Evolutionary conservation across 805 yeast genomes (phyloP).

Genomic region (Dipodascus geniculatus): DNA sequence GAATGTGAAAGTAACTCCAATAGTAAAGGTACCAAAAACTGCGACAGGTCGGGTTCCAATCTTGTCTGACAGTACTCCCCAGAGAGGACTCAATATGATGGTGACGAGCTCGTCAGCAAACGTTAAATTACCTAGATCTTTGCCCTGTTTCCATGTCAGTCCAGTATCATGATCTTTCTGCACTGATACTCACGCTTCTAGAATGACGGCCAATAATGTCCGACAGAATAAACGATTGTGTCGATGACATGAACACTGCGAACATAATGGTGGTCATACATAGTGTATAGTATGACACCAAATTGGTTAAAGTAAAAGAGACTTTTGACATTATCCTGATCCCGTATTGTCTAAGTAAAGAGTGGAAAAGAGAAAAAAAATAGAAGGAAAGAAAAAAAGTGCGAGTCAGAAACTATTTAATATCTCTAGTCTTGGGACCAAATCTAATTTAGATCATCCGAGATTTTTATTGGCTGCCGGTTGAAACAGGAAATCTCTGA

Average conservation of each 20-base stretch:
- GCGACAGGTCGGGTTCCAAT: slow-evolving; percentile 48
- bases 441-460: neutral
- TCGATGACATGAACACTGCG: slow-evolving; percentile 32
- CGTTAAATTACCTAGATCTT: slow-evolving; percentile 37
- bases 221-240: slow-evolving; percentile 34
- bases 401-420: neutral
- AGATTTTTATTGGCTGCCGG: neutral
- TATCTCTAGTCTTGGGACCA: neutral
- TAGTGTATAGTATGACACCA: slow-evolving; percentile 22
- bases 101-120: slow-evolving; percentile 50
- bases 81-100: slow-evolving; percentile 42
- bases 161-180: neutral
- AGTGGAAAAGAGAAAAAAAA: neutral
- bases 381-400: neutral
- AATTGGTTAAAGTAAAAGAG: slow-evolving; percentile 1
- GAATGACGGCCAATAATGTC: slow-evolving; percentile 26
- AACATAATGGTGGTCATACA: slow-evolving; percentile 32
- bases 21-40: slow-evolving; percentile 34
- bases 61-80: slow-evolving; percentile 53
- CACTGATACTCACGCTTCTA: slow-evolving; percentile 15
- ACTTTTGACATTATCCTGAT: neutral
- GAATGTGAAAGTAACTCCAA: slow-evolving; percentile 36
- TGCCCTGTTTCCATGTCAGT: slow-evolving; percentile 23
- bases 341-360: neutral
- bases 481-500: neutral